These are phyloP conservation scores for Cardamine occulta DNA, from an alignment of 345 rosid species.

Conservation along the genomic window DNA sequence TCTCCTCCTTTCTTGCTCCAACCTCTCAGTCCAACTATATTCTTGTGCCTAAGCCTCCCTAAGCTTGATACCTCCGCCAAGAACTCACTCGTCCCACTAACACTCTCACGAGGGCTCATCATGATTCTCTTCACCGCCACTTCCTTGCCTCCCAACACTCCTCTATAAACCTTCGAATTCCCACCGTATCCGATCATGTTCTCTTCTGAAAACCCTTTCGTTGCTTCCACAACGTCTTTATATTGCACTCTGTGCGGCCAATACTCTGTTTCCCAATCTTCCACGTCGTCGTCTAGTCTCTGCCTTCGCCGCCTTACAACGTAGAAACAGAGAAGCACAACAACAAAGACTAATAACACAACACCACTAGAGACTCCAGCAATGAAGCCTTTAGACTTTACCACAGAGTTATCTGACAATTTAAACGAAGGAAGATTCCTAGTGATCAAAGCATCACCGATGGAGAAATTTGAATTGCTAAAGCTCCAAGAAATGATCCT, in stretches of 20 bases:
- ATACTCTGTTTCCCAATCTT: conserved; percentile 88
- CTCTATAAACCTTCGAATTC: conserved; percentile 76
- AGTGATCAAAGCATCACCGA: conserved; percentile 58
- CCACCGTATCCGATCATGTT: conserved; percentile 72
- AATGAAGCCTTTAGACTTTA: conserved; percentile 54
- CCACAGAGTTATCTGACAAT: conserved; percentile 48
- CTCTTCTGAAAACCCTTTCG: conserved; percentile 58
- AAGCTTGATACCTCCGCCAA: conserved; percentile 71
- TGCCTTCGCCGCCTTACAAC: conserved; percentile 36
- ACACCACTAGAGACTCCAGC: conserved; percentile 53
- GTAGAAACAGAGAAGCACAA: conserved; percentile 47
- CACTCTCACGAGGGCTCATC: conserved; percentile 55
- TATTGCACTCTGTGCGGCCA: conserved; percentile 75
- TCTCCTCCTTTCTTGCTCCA: conserved; percentile 84
- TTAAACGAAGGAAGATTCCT: conserved; percentile 68
- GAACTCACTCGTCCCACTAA: conserved; percentile 61
- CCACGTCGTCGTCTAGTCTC: conserved; percentile 57
- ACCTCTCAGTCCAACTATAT: conserved; percentile 67
- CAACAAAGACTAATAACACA: conserved; percentile 46
- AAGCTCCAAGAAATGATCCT: conserved; percentile 81
- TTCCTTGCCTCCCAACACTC: conserved; percentile 57
- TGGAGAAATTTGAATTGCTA: conserved; percentile 58
- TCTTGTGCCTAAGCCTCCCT: conserved; percentile 71
- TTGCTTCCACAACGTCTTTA: conserved; percentile 57
- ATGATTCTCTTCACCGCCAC: conserved; percentile 71